Percentiles rank a stretch among this genome's conserved stretches.
These are phyloP conservation scores for Pseudognaphalium luteoalbum DNA, from an alignment of 129 eudicot genomes.

Conservation along the genomic window DNA sequence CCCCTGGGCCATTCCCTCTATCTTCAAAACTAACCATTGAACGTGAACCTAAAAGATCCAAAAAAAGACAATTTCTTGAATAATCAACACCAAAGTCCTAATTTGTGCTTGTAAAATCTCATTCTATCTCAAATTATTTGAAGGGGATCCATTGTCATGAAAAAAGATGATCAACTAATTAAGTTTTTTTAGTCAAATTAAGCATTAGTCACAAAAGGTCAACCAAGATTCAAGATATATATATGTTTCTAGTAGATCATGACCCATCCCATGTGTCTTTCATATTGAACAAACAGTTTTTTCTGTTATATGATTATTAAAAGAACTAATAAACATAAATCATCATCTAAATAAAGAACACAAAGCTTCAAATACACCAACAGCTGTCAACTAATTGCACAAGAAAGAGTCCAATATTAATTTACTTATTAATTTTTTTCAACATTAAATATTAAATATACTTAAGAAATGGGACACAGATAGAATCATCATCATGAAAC, in stretches of 20 bases:
- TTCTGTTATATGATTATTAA: background rate
- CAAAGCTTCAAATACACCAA: background rate
- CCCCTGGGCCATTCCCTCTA: constrained; percentile 41
- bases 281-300: background rate
- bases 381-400: background rate
- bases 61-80: background rate
- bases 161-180: background rate
- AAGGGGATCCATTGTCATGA: background rate
- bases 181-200: constrained; percentile 5
- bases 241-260: background rate
- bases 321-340: background rate
- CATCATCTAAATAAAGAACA: background rate
- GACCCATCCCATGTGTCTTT: background rate
- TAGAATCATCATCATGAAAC: constrained; percentile 22
- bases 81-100: background rate
- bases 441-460: no score
- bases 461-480: background rate
- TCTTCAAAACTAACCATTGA: constrained; percentile 81
- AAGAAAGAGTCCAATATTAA: background rate
- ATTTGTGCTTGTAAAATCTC: background rate
- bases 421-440: no score
- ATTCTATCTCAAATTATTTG: background rate
- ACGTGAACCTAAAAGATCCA: constrained; percentile 51
- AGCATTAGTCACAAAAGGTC: constrained; percentile 21
- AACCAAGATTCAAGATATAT: constrained; percentile 26